A percentile compares a stretch with the other conserved stretches of the same genome.
These are phyloP conservation scores for Ganoderma lucidum DNA, from an alignment of 1,284 basidiomycete genomes.

Conservation along the genomic window DNA sequence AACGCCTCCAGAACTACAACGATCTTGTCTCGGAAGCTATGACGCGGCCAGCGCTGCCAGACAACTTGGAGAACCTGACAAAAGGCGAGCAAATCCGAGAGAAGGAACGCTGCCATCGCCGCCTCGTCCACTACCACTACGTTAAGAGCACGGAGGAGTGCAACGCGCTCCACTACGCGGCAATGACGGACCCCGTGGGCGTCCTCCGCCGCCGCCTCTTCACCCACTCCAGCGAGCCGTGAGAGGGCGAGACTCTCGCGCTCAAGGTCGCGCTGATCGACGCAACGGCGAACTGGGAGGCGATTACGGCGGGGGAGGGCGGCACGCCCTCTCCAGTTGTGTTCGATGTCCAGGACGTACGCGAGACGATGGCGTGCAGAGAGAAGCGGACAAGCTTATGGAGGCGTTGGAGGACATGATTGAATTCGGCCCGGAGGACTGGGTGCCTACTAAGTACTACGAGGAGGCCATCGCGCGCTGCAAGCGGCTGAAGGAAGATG, in stretches of 20 bases:
- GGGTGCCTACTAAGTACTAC: neutral
- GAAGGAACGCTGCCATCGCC: conserved; percentile 46
- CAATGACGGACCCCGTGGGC: conserved; percentile 45
- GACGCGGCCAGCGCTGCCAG: conserved; percentile 48
- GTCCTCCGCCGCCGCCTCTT: conserved; percentile 50
- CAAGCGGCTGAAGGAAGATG: neutral
- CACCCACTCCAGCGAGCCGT: conserved; percentile 46
- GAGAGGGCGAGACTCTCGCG: conserved; percentile 56
- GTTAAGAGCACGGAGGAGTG: conserved; percentile 48
- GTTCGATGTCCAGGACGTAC: neutral
- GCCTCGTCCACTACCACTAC: conserved; percentile 58
- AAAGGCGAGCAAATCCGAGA: conserved; percentile 40
- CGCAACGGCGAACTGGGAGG: conserved; percentile 47
- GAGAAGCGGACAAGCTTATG: neutral
- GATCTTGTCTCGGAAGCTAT: conserved; percentile 48
- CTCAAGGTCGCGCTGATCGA: conserved; percentile 52
- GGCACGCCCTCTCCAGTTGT: neutral
- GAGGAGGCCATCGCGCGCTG: neutral
- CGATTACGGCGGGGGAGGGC: conserved; percentile 44
- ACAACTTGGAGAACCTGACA: conserved; percentile 44
- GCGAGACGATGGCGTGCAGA: neutral
- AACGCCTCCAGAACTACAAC: conserved; percentile 53
- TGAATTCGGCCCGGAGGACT: neutral
- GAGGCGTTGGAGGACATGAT: neutral
- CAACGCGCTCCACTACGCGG: conserved; percentile 50